Evolutionary conservation across 176 grass and related monocot species (phyloP).

Genomic region (Hyparrhenia diplandra): DNA sequence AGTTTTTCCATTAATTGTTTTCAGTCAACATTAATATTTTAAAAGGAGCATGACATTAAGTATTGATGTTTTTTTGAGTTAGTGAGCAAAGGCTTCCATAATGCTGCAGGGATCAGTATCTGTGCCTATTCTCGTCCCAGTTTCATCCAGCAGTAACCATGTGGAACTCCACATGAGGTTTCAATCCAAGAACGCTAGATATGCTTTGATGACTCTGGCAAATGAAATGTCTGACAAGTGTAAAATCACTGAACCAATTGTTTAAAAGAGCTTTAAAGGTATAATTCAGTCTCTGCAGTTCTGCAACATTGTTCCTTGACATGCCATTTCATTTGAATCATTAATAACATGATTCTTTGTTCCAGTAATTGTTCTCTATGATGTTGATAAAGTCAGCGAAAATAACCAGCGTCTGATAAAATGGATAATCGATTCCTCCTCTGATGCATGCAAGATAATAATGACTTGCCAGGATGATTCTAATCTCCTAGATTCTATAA

Average conservation of each 20-base stretch:
- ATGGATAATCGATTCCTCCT: slow-evolving; percentile 74
- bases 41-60: not conserved
- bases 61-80: not conserved
- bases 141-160: slow-evolving; percentile 62
- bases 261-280: slow-evolving; percentile 62
- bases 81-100: slow-evolving; percentile 1
- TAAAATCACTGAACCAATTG: slow-evolving; percentile 34
- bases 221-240: slow-evolving; percentile 51
- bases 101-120: slow-evolving; percentile 45
- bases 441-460: slow-evolving; percentile 64
- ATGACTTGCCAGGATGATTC: slow-evolving; percentile 65
- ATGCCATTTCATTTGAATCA: not conserved
- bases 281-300: not conserved
- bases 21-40: not conserved
- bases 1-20: not conserved
- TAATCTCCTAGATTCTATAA: slow-evolving; percentile 57
- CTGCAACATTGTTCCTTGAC: not conserved
- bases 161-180: slow-evolving; percentile 55
- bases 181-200: slow-evolving; percentile 56
- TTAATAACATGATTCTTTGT: slow-evolving; percentile 30
- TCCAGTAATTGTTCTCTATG: slow-evolving; percentile 66
- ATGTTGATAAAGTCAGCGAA: slow-evolving; percentile 60
- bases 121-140: slow-evolving; percentile 47
- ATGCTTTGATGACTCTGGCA: slow-evolving; percentile 59
- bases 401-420: slow-evolving; percentile 65